Base-by-base conservation (phyloP, 345 rosid genomes). In the Bruguiera parviflora region DNA sequence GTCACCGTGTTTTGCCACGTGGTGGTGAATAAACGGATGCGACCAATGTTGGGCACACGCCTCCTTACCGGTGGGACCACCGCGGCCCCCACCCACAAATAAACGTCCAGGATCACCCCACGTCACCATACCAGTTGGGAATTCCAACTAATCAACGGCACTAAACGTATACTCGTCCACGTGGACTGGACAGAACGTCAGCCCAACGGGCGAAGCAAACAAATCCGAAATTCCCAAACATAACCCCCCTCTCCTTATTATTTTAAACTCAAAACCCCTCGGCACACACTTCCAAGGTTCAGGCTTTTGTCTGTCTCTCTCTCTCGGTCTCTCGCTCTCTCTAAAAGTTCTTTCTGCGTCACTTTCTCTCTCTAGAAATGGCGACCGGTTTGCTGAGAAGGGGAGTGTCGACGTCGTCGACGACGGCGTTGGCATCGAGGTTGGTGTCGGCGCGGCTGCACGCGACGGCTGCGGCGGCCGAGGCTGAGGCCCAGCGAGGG, bases 401-500 rank as follows among this genome's bases (percentile, higher is more conserved):
- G 39, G 73, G 69, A 33, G 29, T 74, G 6, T 56, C 78, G 4
- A 33, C 47, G 29, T 61, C 73, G 3, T 63, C 81, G 52, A 62
- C 80, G 20, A 11, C 70, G 25, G 13, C 70, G 25, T 6, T 53
- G 39, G 43, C 80, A 53, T 35, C 79, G 8, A 49, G 88, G 24
- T 62, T 79, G 55, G 71, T 90, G 18, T 73, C 75, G 57, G 43
- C 78, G 16, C 67, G 92, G 24, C 73, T 74, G 58, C 82, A 81
- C 28, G 84, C 97, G 22, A 68, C 87, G 51, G 33, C 37, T 6
- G 37, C 97, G 28, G 66, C 87, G 46, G 92, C 79, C n/a, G n/a
- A n/a, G 69, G 57, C 83, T 5, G 82, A 84, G 69, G 68, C 90
- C 2, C 87, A 85, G 61, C 76, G 77, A 72, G 84, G 71, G 32